Base-by-base conservation (phyloP, 371 early-diverging fungal species). In the Rhizopus microsporus region DNA sequence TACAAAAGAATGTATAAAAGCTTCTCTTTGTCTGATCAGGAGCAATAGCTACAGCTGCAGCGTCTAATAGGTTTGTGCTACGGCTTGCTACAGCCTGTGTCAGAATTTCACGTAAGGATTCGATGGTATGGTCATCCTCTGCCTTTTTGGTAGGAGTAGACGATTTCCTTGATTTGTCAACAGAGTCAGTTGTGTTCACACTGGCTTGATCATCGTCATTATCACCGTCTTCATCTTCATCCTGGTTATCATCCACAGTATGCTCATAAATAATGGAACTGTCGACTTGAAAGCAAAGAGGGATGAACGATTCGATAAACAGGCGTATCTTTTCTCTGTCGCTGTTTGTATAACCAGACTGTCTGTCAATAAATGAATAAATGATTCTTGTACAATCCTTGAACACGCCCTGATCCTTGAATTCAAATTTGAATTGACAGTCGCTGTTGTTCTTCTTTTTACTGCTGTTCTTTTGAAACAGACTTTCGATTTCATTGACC, bases 401-500 rank as follows among this genome's bases (percentile, higher is more conserved):
- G 61, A 90, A 87, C 9, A 91, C 63, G 17, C 74, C 77, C 3
- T 59, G 55, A 63, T 91, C 88, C 15, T 75, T 77, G 57, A 90
- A 86, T 0, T 56, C 30, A 56, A 81, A 88, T 43, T 82, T 80
- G 59, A 87, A 80, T 55, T 91, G 92, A 56, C 87, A 83, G 80
- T 60, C 85, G 78, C 29, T 71, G 76, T 46, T 60, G 54, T 9
- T 23, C 33, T 5, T 44, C 56, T 13, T 46, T 46, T 42, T 47
- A 23, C n/a, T 60, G 47, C 53, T 65, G 40, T 65, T 65, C 0
- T 61, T 58, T n/a, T 57, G 54, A 23, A 85, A 80, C 12, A 91
- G 60, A 0, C 76, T 74, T 60, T 98, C 97, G 52, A 95, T 94
- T 64, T 96, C 95, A 32, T 81, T 57, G 0, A 91, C 72, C 33